Evolutionary conservation across 257 asterid genomes (phyloP).

Genomic region (Fraxinus cuspidata): DNA sequence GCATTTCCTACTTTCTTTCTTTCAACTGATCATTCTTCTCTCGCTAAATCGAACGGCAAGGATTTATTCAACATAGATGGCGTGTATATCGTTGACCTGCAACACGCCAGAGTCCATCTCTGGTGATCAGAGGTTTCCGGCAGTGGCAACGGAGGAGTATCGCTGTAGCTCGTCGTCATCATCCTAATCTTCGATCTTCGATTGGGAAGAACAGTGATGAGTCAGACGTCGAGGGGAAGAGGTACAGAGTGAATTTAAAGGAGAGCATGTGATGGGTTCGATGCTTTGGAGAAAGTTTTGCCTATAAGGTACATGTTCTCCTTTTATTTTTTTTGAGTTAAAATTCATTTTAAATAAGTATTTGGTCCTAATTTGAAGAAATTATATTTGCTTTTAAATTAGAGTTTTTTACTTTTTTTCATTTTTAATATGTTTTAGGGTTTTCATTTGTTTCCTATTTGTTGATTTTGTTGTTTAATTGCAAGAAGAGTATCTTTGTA

Average conservation of each 20-base stretch:
- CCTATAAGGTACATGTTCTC: background rate
- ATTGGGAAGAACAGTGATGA: slow-evolving; percentile 35
- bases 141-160: background rate
- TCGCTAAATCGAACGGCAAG: slow-evolving; percentile 32
- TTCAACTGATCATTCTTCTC: background rate
- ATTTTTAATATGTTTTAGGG: background rate
- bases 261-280: slow-evolving; percentile 1
- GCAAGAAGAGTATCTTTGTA: background rate
- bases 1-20: background rate
- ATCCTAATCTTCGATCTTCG: slow-evolving; percentile 36
- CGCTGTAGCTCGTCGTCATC: slow-evolving; percentile 15
- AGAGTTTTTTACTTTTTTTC: background rate
- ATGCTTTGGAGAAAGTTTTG: background rate
- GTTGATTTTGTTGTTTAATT: background rate
- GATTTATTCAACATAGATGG: slow-evolving; percentile 20
- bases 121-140: slow-evolving; percentile 20
- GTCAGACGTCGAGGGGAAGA: slow-evolving; percentile 34
- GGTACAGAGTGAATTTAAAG: slow-evolving; percentile 44
- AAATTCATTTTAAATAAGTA: slow-evolving; percentile 14
- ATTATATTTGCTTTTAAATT: background rate
- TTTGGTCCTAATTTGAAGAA: background rate
- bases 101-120: background rate
- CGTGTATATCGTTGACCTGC: slow-evolving; percentile 22
- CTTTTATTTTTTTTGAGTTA: background rate
- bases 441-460: background rate